These are phyloP conservation scores for Claviceps monticola DNA, from an alignment of 2,329 filamentous ascomycete species.

Conservation along the genomic window DNA sequence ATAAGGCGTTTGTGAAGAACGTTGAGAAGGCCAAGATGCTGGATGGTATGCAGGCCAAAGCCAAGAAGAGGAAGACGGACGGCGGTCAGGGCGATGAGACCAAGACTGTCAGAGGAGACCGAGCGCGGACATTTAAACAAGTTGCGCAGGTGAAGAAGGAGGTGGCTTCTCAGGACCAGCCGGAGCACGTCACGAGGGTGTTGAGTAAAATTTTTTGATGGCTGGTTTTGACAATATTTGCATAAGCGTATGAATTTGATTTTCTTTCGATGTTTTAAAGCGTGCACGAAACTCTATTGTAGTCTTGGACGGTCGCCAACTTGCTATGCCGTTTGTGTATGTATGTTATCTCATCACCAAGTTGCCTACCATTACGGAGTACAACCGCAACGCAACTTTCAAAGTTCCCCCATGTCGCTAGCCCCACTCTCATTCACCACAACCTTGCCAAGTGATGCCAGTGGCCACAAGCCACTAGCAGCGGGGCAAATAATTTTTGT, in stretches of 20 bases:
- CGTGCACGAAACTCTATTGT: no score
- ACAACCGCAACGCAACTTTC: no score
- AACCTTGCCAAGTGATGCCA: no score
- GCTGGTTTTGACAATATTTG: neutral
- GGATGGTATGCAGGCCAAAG: conserved; percentile 54
- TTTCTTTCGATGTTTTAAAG: no score
- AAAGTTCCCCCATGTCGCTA: no score
- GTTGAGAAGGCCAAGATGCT: conserved; percentile 70
- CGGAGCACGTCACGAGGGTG: conserved; percentile 44
- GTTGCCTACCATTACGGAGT: no score
- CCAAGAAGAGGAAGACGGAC: conserved; percentile 25
- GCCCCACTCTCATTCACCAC: no score
- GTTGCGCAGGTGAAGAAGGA: conserved; percentile 42
- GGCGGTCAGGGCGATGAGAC: conserved; percentile 9
- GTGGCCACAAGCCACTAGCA: neutral
- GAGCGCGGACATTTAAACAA: conserved; percentile 48
- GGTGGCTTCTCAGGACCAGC: conserved; percentile 28
- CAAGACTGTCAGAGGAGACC: conserved; percentile 11
- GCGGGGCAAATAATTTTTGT: neutral
- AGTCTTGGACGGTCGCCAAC: no score
- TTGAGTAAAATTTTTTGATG: conserved; percentile 50
- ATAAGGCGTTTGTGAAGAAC: conserved; percentile 68
- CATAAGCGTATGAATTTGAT: neutral
- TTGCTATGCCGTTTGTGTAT: no score
- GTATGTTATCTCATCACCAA: no score